These are phyloP conservation scores for Aphanomyces stellatus DNA, from an alignment of 352 stramenopile genomes.

Conservation along the genomic window DNA sequence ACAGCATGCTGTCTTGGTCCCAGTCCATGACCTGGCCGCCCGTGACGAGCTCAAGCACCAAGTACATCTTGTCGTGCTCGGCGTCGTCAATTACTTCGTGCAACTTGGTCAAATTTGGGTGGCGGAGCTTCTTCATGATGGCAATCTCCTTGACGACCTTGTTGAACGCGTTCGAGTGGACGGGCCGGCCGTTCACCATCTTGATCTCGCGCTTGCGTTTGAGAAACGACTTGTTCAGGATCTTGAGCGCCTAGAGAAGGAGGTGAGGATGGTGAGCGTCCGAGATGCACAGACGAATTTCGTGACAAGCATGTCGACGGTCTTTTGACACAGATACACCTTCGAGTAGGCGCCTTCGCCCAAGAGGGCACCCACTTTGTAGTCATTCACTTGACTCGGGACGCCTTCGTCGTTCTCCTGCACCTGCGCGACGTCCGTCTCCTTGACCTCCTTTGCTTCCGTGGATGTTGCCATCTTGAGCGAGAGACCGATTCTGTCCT, in stretches of 20 bases:
- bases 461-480: not conserved
- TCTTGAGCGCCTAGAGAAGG: constrained; percentile 55
- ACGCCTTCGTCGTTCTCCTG: constrained; percentile 48
- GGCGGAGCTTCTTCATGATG: constrained; percentile 78
- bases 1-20: constrained; percentile 63
- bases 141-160: constrained; percentile 74
- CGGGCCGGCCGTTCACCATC: constrained; percentile 59
- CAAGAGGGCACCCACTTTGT: constrained; percentile 50
- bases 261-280: too few species aligned
- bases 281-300: constrained; percentile 62
- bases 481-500: not conserved
- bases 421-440: constrained; percentile 51
- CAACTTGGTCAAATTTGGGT: constrained; percentile 58
- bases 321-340: constrained; percentile 56
- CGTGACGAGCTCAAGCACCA: constrained; percentile 75
- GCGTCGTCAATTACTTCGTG: constrained; percentile 74
- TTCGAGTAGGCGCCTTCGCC: constrained; percentile 73
- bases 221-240: constrained; percentile 80
- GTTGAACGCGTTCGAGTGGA: constrained; percentile 68
- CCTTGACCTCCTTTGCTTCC: constrained; percentile 32
- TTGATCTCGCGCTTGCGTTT: constrained; percentile 82
- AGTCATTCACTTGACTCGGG: constrained; percentile 64
- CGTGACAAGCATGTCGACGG: constrained; percentile 21
- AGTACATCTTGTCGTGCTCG: constrained; percentile 63
- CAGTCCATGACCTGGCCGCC: constrained; percentile 80